Conservation (phyloP, 345 rosid genomes). For the Citrus hindsii region DNA sequence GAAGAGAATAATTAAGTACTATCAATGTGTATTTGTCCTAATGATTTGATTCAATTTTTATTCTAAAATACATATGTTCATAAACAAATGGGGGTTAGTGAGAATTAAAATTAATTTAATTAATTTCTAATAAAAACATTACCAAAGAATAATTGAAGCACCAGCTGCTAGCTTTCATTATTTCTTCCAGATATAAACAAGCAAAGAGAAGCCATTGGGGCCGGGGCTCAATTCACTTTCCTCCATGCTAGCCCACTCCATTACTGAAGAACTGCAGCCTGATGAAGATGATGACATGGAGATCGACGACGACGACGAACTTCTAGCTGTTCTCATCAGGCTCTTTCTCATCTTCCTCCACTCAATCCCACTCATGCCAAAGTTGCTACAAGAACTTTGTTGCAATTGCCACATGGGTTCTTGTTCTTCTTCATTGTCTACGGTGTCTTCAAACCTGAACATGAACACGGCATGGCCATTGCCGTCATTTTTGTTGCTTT, state of each 20-base stretch:
- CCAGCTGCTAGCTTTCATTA: slow-evolving; percentile 38
- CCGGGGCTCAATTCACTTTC: slow-evolving; percentile 50
- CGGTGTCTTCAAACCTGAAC: slow-evolving; percentile 66
- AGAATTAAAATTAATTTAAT: neutral
- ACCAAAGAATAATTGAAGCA: slow-evolving; percentile 8
- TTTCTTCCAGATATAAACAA: slow-evolving; percentile 88
- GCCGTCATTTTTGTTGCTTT: neutral
- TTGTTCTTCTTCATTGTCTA: slow-evolving; percentile 22
- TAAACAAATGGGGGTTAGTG: slow-evolving; percentile 47
- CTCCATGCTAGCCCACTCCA: slow-evolving; percentile 91
- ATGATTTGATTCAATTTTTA: slow-evolving; percentile 2
- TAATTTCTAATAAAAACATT: slow-evolving; percentile 1
- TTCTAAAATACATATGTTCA: slow-evolving; percentile 22
- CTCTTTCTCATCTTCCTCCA: slow-evolving; percentile 86
- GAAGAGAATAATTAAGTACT: neutral
- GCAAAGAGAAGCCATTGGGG: slow-evolving; percentile 68
- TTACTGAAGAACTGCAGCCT: slow-evolving; percentile 71
- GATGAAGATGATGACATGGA: slow-evolving; percentile 90
- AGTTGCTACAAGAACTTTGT: slow-evolving; percentile 28
- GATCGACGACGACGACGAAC: slow-evolving; percentile 76
- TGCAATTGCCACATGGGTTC: slow-evolving; percentile 29
- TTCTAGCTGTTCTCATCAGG: slow-evolving; percentile 52
- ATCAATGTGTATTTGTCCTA: slow-evolving; percentile 6
- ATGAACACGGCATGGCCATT: slow-evolving; percentile 71
- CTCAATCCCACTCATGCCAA: slow-evolving; percentile 56